phyloP scores from a whole-genome alignment of 2,329 filamentous ascomycete genomes.

The Pyrenochaeta sp. region DNA sequence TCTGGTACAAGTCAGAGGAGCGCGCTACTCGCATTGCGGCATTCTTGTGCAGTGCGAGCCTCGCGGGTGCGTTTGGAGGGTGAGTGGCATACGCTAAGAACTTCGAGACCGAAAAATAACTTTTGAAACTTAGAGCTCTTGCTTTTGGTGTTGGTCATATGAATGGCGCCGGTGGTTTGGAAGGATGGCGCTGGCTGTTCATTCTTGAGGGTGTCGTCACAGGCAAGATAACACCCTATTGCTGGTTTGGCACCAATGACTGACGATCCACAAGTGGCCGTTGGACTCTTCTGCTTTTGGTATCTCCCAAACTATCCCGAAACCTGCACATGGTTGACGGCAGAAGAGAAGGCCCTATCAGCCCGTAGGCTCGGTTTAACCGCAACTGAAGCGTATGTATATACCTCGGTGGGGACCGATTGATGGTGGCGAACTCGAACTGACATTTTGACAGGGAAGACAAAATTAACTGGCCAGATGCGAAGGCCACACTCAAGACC shows the following conservation, averaged over 20 bases:
- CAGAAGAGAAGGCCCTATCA: slow-evolving; percentile 43
- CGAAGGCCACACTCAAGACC: slow-evolving; percentile 55
- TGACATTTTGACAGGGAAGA: slow-evolving; percentile 22
- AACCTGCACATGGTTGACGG: slow-evolving; percentile 53
- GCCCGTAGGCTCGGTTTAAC: neutral
- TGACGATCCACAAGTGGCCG: slow-evolving; percentile 1
- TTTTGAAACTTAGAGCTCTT: too few species aligned
- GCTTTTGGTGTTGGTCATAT: slow-evolving; percentile 59
- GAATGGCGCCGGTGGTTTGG: slow-evolving; percentile 41
- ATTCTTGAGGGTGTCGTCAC: slow-evolving; percentile 16
- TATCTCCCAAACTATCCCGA: slow-evolving; percentile 58
- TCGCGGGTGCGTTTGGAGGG: slow-evolving; percentile 62
- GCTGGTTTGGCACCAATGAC: neutral
- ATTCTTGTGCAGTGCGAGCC: slow-evolving; percentile 62
- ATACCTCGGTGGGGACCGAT: too few species aligned
- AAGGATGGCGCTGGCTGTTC: slow-evolving; percentile 36
- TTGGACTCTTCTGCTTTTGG: slow-evolving; percentile 47
- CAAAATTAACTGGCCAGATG: slow-evolving; percentile 57
- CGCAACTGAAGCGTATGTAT: neutral
- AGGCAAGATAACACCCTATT: slow-evolving; percentile 27
- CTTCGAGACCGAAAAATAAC: too few species aligned
- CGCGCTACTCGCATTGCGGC: slow-evolving; percentile 65
- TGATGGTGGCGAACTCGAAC: neutral
- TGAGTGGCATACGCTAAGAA: too few species aligned
- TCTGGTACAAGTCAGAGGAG: slow-evolving; percentile 64